phyloP scores from a whole-genome alignment of 2,329 filamentous ascomycete species.

The Aspergillus cejpii region DNA sequence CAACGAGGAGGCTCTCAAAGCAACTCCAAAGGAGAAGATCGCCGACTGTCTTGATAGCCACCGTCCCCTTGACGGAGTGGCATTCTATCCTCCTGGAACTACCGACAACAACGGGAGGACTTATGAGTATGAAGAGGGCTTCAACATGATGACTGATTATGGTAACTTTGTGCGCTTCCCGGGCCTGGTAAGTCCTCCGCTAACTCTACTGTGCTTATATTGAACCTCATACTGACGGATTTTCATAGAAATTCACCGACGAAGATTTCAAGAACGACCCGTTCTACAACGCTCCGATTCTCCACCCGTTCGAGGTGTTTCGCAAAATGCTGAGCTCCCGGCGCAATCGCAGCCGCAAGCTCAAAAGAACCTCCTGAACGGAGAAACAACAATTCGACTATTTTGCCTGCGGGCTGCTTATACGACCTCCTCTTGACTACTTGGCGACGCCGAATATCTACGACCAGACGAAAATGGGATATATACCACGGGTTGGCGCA shows the following conservation, averaged over 20 bases:
- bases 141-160: slow-evolving; percentile 68
- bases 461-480: background rate
- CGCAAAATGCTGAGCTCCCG: slow-evolving; percentile 24
- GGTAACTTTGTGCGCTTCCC: slow-evolving; percentile 68
- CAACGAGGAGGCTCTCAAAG: slow-evolving; percentile 69
- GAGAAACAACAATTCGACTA: background rate
- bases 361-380: slow-evolving; percentile 13
- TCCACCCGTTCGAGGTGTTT: slow-evolving; percentile 26
- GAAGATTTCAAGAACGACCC: slow-evolving; percentile 38
- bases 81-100: slow-evolving; percentile 66
- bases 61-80: slow-evolving; percentile 73
- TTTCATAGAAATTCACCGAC: slow-evolving; percentile 35
- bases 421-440: background rate
- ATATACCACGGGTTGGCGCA: background rate
- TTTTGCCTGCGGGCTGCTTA: background rate
- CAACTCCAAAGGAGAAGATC: slow-evolving; percentile 73
- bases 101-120: slow-evolving; percentile 60
- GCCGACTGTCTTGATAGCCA: slow-evolving; percentile 65
- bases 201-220: background rate
- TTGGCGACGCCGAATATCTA: background rate
- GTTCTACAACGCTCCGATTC: slow-evolving; percentile 29
- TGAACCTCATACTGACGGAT: slow-evolving; percentile 9
- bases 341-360: slow-evolving; percentile 19
- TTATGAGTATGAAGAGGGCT: slow-evolving; percentile 78
- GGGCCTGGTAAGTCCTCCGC: slow-evolving; percentile 56